Conservation (phyloP, 306 rosid species). For the Pachyrhizus erosus region DNA sequence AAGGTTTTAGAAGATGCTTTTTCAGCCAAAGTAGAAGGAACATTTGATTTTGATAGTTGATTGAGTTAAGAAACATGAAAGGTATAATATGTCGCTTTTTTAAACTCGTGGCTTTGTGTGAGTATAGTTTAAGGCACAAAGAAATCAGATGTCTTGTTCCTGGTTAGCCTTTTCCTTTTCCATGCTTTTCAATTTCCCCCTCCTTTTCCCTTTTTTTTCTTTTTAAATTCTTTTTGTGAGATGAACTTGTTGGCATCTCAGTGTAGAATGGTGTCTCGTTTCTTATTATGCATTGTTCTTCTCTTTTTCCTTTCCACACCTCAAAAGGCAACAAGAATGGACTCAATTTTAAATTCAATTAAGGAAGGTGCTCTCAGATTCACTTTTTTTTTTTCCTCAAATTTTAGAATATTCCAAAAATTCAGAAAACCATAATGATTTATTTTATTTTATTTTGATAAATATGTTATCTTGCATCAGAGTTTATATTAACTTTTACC, state of each 20-base stretch:
- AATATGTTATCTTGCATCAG: no score
- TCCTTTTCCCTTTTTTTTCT: background rate
- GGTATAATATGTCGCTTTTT: constrained; percentile 25
- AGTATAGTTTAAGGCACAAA: constrained; percentile 34
- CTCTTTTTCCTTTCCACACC: constrained; percentile 27
- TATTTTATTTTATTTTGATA: no score
- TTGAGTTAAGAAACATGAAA: constrained; percentile 36
- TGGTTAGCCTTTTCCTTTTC: constrained; percentile 27
- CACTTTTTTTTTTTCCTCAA: constrained; percentile 10
- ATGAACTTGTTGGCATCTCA: constrained; percentile 23
- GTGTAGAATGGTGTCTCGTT: constrained; percentile 25
- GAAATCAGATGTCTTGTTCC: constrained; percentile 45
- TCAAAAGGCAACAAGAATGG: background rate
- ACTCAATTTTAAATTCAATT: background rate
- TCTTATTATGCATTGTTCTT: background rate
- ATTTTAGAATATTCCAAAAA: constrained; percentile 4
- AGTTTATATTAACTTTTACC: no score
- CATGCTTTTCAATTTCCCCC: background rate
- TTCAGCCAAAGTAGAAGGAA: constrained; percentile 34
- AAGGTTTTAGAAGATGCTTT: constrained; percentile 39
- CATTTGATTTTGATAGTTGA: constrained; percentile 25
- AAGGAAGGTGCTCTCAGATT: background rate
- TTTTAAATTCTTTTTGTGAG: background rate
- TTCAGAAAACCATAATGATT: background rate
- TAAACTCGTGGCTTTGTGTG: constrained; percentile 23